phyloP scores from a whole-genome alignment of 208 protist species.

The Acanthamoeba healyi region DNA sequence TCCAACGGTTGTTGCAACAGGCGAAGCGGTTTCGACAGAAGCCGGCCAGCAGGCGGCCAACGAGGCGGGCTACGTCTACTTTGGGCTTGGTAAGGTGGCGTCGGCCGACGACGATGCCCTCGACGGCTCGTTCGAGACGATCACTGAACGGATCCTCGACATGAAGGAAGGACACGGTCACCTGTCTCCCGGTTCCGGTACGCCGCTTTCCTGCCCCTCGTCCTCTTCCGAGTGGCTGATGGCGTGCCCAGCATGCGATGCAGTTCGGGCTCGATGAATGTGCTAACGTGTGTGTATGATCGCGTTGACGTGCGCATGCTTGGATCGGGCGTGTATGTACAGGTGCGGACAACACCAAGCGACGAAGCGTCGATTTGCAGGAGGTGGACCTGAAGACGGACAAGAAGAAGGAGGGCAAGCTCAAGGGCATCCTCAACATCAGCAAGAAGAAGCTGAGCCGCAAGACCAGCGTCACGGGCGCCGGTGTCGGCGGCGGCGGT shows the following conservation, averaged over 20 bases:
- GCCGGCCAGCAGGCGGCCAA: not conserved
- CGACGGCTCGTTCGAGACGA: not conserved
- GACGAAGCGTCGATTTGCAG: not conserved
- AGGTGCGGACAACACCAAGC: not conserved
- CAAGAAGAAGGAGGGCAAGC: slow-evolving; percentile 67
- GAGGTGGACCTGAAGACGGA: not conserved
- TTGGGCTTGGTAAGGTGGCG: not conserved
- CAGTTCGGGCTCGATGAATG: too few species aligned
- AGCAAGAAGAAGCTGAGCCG: slow-evolving; percentile 31
- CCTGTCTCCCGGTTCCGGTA: not conserved
- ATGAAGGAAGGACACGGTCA: not conserved
- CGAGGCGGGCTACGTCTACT: slow-evolving; percentile 23
- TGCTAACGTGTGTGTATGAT: too few species aligned
- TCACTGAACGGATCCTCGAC: slow-evolving; percentile 2
- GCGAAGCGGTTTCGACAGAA: not conserved
- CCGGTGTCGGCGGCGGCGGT: not conserved
- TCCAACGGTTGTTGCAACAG: not conserved
- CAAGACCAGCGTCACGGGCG: slow-evolving; percentile 6
- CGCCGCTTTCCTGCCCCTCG: not conserved
- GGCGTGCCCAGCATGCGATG: too few species aligned
- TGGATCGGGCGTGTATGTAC: too few species aligned
- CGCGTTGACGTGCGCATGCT: too few species aligned
- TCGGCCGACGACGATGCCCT: not conserved
- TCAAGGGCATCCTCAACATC: slow-evolving; percentile 59
- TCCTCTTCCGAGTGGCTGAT: too few species aligned